Evolutionary conservation across 2,329 filamentous ascomycete species (phyloP), one percentile per base, ranked within the genome.

Genomic region (Ascochyta clinopodiicola): DNA sequence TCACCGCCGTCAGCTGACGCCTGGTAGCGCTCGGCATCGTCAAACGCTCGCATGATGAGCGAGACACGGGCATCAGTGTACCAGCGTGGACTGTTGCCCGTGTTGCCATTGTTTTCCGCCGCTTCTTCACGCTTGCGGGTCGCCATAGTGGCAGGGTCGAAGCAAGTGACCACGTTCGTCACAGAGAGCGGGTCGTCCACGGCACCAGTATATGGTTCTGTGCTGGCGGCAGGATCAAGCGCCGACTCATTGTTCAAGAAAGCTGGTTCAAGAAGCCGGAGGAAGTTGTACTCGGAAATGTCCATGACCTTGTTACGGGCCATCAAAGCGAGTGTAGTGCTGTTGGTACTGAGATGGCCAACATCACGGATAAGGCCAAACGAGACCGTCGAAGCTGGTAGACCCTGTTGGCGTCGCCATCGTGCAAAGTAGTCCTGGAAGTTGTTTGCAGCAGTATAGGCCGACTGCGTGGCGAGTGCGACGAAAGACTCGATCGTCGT

Each of bases 31-130:
- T 59, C 37, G n/a, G 67, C 70, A 40, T 72, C 68, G 0, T 57
- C 50, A 8, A 69, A 46, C 9, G 68, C 68, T 3, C 62, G 64
- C 55, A 72, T 59, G 1, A 72, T 57, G 12, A 59, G 39, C 2
- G 66, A 61, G 3, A 68, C 66, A 7, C 70, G 67, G 1, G 40
- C 60, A 44, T 73, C 71, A 42, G 38, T 44, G 53, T 73, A 63
- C 68, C 68, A 40, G 17, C 42, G 31, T 22, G 44, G 44, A 24
- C 22, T 24, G 22, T 24, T 24, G 22, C 22, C 22, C 22, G 22
- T 24, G 22, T 24, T 24, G 22, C 22, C 22, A 6, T 24, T 24
- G 22, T 24, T 24, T 24, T 24, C 22, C 22, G 22, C 22, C 22
- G 22, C 22, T 24, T 24, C 22, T 24, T 24, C 22, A 24, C 22